These are phyloP conservation scores for Bruguiera parviflora DNA, from an alignment of 345 rosid species.

Conservation along the genomic window DNA sequence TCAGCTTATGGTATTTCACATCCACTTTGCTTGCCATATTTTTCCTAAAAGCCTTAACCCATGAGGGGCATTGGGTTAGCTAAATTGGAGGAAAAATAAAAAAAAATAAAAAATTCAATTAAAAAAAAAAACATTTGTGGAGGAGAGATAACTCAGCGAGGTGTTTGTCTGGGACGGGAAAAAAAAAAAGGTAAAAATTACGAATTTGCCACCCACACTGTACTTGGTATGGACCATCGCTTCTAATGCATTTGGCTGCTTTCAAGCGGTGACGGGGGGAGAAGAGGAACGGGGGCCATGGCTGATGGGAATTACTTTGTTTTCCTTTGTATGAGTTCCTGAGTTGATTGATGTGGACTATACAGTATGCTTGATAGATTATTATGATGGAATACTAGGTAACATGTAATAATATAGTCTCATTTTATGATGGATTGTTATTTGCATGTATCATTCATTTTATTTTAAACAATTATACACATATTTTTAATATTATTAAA, in stretches of 20 bases:
- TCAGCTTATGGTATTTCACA: conserved; percentile 19
- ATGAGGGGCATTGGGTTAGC: too few species aligned
- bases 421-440: too few species aligned
- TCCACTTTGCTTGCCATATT: neutral
- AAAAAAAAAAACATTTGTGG: conserved; percentile 20
- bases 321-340: too few species aligned
- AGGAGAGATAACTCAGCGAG: conserved; percentile 4
- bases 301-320: too few species aligned
- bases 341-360: too few species aligned
- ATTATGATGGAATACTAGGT: too few species aligned
- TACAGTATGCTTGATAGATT: too few species aligned
- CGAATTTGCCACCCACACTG: neutral
- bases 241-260: conserved; percentile 1
- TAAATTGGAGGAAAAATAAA: neutral
- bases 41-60: neutral
- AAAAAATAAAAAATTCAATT: neutral
- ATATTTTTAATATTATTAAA: too few species aligned
- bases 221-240: neutral
- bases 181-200: neutral
- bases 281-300: too few species aligned
- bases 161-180: neutral
- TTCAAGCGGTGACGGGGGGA: neutral
- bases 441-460: neutral
- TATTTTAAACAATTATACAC: too few species aligned
- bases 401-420: too few species aligned